Percentiles rank a stretch among this genome's conserved stretches.
Conservation (phyloP, 1,284 basidiomycete genomes). For the Wolfiporia cocos region DNA sequence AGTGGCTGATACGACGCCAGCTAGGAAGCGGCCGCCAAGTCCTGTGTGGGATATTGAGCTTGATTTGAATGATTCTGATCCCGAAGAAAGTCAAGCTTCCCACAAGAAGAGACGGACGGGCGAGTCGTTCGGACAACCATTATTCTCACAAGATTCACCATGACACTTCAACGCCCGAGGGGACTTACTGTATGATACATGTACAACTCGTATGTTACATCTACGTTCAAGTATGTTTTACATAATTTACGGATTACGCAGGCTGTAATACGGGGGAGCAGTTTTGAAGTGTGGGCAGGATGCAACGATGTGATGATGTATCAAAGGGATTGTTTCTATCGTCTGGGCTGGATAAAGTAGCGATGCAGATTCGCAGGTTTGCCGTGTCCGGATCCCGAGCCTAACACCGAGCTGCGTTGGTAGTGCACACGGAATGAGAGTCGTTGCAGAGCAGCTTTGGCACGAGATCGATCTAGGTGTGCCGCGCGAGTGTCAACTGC, state of each 20-base stretch:
- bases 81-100: no score
- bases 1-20: no score
- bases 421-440: constrained; percentile 58
- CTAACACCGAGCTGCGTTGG: constrained; percentile 36
- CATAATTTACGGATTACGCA: no score
- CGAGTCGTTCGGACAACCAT: constrained; percentile 14
- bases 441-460: constrained; percentile 59
- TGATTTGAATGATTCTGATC: constrained; percentile 33
- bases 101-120: constrained; percentile 3
- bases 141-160: background rate
- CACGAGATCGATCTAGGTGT: constrained; percentile 64
- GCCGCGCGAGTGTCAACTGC: constrained; percentile 66
- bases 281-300: background rate
- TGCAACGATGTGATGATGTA: background rate
- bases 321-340: background rate
- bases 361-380: constrained; percentile 12
- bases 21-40: no score
- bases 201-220: no score
- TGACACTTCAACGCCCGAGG: background rate
- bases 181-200: no score
- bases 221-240: no score
- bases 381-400: constrained; percentile 10
- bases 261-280: no score
- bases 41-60: constrained; percentile 61
- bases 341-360: constrained; percentile 8